These are phyloP conservation scores for Eimeria acervulina DNA, from an alignment of 169 alveolate species.

Conservation along the genomic window DNA sequence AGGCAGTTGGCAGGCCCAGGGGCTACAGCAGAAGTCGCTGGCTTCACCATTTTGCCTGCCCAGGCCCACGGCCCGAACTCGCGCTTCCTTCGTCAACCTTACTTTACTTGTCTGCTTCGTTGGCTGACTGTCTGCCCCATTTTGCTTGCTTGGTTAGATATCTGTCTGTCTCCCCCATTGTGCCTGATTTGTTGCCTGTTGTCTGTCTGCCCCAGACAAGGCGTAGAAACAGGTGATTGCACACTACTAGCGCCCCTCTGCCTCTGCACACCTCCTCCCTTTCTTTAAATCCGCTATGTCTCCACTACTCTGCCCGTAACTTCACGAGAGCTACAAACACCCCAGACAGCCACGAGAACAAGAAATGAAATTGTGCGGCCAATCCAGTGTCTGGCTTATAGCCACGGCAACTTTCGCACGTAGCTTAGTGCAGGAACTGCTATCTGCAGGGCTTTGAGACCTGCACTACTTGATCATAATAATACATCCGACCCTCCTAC, in stretches of 20 bases:
- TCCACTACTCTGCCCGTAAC: not conserved
- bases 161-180: too few species aligned
- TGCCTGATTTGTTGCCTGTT: not conserved
- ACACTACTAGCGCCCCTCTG: not conserved
- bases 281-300: too few species aligned
- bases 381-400: not conserved
- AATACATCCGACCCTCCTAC: not conserved
- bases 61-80: not conserved
- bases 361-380: not conserved
- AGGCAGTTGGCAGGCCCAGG: not conserved
- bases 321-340: not conserved
- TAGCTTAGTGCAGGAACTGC: not conserved
- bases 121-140: not conserved
- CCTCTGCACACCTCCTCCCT: not conserved
- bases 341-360: not conserved
- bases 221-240: not conserved
- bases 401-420: not conserved
- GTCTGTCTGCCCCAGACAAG: not conserved
- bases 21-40: not conserved
- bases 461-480: not conserved
- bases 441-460: not conserved
- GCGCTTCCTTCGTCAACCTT: not conserved
- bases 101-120: not conserved
- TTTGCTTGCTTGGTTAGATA: too few species aligned
- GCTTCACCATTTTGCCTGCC: not conserved